These are phyloP conservation scores for Boletus pseudopeckii DNA, from an alignment of 768 basidiomycete species.

Conservation along the genomic window DNA sequence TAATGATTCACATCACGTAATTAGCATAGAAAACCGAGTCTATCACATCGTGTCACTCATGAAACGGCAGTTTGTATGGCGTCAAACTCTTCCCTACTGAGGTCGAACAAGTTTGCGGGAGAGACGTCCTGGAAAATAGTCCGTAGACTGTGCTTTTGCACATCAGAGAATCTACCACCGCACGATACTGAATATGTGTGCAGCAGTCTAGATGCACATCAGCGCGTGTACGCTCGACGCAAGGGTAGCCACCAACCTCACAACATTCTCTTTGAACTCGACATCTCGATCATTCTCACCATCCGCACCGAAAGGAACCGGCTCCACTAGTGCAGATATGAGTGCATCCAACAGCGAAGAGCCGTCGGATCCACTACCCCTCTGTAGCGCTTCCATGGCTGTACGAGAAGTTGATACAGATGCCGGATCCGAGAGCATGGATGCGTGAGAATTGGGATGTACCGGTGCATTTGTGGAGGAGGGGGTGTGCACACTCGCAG, in stretches of 20 bases:
- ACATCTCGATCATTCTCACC: conserved; percentile 60
- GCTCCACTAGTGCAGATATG: conserved; percentile 49
- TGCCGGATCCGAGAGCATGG: conserved; percentile 52
- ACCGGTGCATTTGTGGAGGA: conserved; percentile 36
- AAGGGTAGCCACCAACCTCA: conserved; percentile 39
- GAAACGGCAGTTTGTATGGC: conserved; percentile 19
- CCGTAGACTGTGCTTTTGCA: conserved; percentile 30
- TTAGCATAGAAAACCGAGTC: conserved; percentile 14
- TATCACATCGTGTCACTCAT: conserved; percentile 22
- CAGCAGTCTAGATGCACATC: conserved; percentile 38
- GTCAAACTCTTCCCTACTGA: conserved; percentile 26
- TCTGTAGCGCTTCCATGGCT: conserved; percentile 46
- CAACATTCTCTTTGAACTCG: conserved; percentile 64
- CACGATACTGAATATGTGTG: conserved; percentile 50
- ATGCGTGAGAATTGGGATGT: conserved; percentile 73
- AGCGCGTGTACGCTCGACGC: neutral
- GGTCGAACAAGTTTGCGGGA: conserved; percentile 25
- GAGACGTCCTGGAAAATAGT: conserved; percentile 24
- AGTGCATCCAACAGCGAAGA: conserved; percentile 45
- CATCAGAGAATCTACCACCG: conserved; percentile 29
- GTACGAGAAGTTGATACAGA: conserved; percentile 48
- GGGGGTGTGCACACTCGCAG: conserved; percentile 20
- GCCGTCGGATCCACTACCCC: conserved; percentile 29
- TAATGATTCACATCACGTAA: conserved; percentile 25
- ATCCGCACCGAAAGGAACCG: conserved; percentile 63